Evolutionary conservation across 192 early-diverging fungal genomes (phyloP), one percentile per base, ranked within the genome.

Genomic region (Umbelopsis sp.): DNA sequence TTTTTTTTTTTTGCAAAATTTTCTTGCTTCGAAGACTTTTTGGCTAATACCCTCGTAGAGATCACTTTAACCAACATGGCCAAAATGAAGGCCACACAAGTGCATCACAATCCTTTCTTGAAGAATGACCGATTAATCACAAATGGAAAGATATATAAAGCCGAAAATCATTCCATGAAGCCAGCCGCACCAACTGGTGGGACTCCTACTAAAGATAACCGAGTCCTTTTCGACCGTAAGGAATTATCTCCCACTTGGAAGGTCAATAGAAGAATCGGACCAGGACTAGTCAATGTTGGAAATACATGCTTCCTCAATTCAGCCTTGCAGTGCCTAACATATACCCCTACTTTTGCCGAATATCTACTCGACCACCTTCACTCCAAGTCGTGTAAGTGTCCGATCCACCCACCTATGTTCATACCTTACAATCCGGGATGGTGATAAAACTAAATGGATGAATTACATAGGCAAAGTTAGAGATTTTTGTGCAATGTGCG

Each of bases 291-390:
- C 70, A 93, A 94, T 69, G 84, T 88, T 66, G 87, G 88, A 36
- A 93, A 93, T 65, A 92, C 92, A 4, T 94, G 93, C 68, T 94
- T 91, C 70, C 71, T 92, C n/a, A 94, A 94, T 78, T 89, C 92
- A 9, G 86, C 91, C 1, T 82, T 94, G 22, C 90, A 94, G 73
- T 92, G 90, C 69, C 79, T 94, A 67, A 89, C 89, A 17, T 91
- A 93, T 77, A 91, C 92, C 9, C 87, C 93, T 41, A 85, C 90
- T 2, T 75, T 94, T 32, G 87, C 89, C 34, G 87, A 93, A 71
- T 88, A 88, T 66, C 70, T 94, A 38, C 82, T 92, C 32, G 66
- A 80, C 20, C 80, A 81, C 43, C 82, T 83, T 25, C 91, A 94
- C 77, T 83, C 81, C 50, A 71, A 71, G 31, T 77, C 84, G 29